These are phyloP conservation scores for Metschnikowia colocasiae DNA, from an alignment of 805 yeast species.

Conservation along the genomic window DNA sequence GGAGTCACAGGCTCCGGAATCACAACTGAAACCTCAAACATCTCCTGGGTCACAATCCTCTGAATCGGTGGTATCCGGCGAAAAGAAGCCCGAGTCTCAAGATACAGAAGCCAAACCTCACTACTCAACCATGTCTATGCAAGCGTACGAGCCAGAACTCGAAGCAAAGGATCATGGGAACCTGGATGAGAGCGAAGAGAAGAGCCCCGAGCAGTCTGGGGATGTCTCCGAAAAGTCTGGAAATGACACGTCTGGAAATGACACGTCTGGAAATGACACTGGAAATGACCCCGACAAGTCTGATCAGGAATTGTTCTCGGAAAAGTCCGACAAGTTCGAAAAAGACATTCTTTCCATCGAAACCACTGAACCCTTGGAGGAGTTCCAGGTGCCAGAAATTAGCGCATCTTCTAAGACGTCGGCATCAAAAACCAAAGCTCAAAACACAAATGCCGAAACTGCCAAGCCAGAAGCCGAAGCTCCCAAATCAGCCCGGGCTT, in stretches of 20 bases:
- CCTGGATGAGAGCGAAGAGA: too few relatives aligned
- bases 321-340: constrained; percentile 1
- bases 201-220: too few relatives aligned
- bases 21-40: too few relatives aligned
- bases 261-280: too few relatives aligned
- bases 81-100: background rate
- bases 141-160: constrained; percentile 3
- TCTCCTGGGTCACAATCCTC: too few relatives aligned
- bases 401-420: too few relatives aligned
- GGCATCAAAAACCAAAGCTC: too few relatives aligned
- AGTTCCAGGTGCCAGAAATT: constrained; percentile 7
- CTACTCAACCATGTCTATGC: background rate
- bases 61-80: background rate
- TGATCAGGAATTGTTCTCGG: background rate
- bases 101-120: background rate
- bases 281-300: too few relatives aligned
- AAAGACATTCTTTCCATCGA: constrained; percentile 8
- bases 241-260: too few relatives aligned
- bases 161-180: background rate
- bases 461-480: background rate
- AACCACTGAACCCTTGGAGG: constrained; percentile 11
- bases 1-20: too few relatives aligned
- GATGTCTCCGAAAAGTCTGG: too few relatives aligned
- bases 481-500: constrained; percentile 4
- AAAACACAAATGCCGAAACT: too few relatives aligned